phyloP scores from a whole-genome alignment of 1,284 basidiomycete species.

The Wallemia hederae region DNA sequence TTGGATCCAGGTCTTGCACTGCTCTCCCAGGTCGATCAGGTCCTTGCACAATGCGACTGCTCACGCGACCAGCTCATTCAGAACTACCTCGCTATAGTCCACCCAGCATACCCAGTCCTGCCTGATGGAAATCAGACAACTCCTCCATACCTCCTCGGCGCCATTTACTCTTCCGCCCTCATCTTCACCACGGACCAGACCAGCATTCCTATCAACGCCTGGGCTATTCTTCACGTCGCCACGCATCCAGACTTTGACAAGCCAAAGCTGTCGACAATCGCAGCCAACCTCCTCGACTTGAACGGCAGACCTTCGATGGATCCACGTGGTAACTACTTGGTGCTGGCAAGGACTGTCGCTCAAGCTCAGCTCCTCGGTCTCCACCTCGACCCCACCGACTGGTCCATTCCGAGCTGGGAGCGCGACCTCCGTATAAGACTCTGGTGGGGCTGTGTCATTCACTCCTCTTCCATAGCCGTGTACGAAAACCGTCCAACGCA shows the following conservation, averaged over 20 bases:
- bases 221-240: constrained; percentile 1
- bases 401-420: constrained; percentile 1
- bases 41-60: not conserved
- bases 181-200: not conserved
- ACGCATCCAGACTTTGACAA: not conserved
- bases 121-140: not conserved
- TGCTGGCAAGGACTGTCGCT: not conserved
- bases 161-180: not conserved
- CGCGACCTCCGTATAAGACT: not conserved
- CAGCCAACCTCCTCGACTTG: not conserved
- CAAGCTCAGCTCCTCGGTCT: not conserved
- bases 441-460: constrained; percentile 1
- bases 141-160: not conserved
- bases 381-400: not conserved
- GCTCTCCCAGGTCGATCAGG: not conserved
- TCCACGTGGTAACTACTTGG: not conserved
- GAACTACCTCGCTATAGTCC: not conserved
- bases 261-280: not conserved
- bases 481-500: not conserved
- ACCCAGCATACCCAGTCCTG: not conserved
- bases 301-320: not conserved
- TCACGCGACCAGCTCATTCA: not conserved
- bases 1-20: not conserved
- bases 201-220: not conserved
- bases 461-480: not conserved